Conservation (phyloP, 1,284 basidiomycete species). For the Pseudozyma hubeiensis region DNA sequence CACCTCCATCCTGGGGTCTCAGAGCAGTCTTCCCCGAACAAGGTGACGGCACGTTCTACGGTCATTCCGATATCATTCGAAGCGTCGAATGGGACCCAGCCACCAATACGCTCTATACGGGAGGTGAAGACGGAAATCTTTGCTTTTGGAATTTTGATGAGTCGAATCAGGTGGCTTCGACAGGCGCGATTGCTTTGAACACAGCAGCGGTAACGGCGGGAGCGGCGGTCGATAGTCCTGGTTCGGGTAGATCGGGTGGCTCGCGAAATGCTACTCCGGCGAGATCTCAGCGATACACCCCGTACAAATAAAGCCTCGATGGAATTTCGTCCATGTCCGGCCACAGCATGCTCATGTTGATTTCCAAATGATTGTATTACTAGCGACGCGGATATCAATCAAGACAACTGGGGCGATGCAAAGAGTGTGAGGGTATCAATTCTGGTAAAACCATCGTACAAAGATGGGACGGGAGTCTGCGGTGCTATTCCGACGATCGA, state of each 20-base stretch:
- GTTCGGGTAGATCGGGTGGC: conserved; percentile 13
- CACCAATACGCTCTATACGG: conserved; percentile 48
- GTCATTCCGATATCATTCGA: conserved; percentile 59
- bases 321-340: no score
- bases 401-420: no score
- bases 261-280: conserved; percentile 28
- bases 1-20: conserved; percentile 20
- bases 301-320: conserved; percentile 27
- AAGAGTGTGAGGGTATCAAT: conserved; percentile 13
- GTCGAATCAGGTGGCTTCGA: neutral
- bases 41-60: conserved; percentile 37
- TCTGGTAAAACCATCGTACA: neutral
- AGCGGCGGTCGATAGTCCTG: conserved; percentile 4
- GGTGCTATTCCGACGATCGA: neutral
- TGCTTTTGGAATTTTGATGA: conserved; percentile 51
- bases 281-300: conserved; percentile 33
- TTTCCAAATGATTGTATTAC: neutral
- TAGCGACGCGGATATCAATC: no score
- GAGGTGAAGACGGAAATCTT: conserved; percentile 59
- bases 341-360: neutral
- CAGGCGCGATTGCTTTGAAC: conserved; percentile 13
- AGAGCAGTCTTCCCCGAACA: conserved; percentile 43
- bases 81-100: conserved; percentile 44
- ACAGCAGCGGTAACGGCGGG: conserved; percentile 3
- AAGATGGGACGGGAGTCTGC: neutral